Base-by-base conservation (phyloP, 768 basidiomycete species). In the Hericium coralloides region DNA sequence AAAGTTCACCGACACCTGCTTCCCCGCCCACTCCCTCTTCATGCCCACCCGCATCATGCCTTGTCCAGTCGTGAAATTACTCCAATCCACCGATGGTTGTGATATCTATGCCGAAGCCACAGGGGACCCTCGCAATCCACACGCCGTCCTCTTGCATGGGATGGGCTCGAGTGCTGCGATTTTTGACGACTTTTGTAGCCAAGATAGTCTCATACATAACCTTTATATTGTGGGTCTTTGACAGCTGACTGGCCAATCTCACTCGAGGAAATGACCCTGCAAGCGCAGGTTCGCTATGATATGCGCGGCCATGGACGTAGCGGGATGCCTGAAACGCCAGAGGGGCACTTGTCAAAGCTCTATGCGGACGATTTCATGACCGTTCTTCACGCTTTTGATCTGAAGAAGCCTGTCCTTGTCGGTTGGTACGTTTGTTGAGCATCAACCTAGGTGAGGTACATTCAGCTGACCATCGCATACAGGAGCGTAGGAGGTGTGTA, bases 111-210 rank as follows among this genome's bases (percentile, higher is more conserved):
- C 59, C 6, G 56, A 60, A 22, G 59, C 59, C 6, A 25, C 36
- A 7, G 59, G 59, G 15, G 52, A 60, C 31, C 59, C 56, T 5
- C 25, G 38, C 3, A 60, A 58, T 23, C 59, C 56, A 2, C 39
- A 43, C 41, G 52, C 58, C 36, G 39, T 60, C n/a, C 52, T 60
- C 23, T 38, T 60, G 14, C 59, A 60, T 43, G 59, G 59, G 12
- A 18, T 58, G 38, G 18, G 15, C 3, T 38, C 58, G 20, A 38
- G 48, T 7, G 26, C 20, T 15, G 48, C 38, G 4, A 41, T 53
- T 4, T 60, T 51, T n/a, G 56, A 57, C 17, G 25, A 45, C 26
- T 23, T 54, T 37, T 54, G 20, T 36, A 17, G 12, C 17, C 7
- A 50, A 0, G 1, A 3, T 8, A 17, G 49, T 20, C 25, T 20